Percentiles rank a stretch among this genome's conserved stretches.
These are phyloP conservation scores for Plasmodium sp. DNA, from an alignment of 169 alveolate genomes.

Conservation along the genomic window DNA sequence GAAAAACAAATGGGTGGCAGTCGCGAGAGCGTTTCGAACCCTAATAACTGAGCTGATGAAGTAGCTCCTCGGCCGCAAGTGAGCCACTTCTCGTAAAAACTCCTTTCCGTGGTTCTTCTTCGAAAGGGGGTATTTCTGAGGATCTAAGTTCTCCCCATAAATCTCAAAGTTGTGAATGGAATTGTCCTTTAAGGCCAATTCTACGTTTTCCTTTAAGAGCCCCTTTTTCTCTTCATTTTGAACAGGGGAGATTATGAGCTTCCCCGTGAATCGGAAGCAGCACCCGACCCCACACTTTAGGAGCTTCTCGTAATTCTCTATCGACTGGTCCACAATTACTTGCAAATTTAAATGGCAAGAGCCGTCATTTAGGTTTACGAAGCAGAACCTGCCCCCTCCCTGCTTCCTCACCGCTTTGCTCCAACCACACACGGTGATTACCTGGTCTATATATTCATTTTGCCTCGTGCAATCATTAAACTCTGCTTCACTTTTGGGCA, in stretches of 20 bases:
- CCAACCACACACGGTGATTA: conserved; percentile 96
- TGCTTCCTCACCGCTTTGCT: conserved; percentile 94
- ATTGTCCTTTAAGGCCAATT: conserved; percentile 77
- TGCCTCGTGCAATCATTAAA: conserved; percentile 19
- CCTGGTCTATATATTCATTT: conserved; percentile 77
- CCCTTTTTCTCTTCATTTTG: conserved; percentile 86
- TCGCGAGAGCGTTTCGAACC: conserved; percentile 94
- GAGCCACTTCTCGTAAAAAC: conserved; percentile 96
- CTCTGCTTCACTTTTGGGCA: conserved; percentile 48
- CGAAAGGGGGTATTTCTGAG: conserved; percentile 95
- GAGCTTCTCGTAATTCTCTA: conserved; percentile 86
- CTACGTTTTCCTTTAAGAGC: conserved; percentile 70
- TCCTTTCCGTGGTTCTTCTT: conserved; percentile 95
- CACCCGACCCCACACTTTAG: conserved; percentile 87
- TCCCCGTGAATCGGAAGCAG: conserved; percentile 90
- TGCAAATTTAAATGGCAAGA: conserved; percentile 92
- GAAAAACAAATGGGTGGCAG: conserved; percentile 97
- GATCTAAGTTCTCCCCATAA: conserved; percentile 90
- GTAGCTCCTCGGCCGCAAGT: conserved; percentile 97
- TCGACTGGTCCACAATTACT: conserved; percentile 92
- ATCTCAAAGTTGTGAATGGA: conserved; percentile 77
- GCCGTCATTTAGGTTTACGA: conserved; percentile 97
- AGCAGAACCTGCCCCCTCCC: conserved; percentile 94
- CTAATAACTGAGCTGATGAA: conserved; percentile 95
- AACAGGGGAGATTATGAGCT: conserved; percentile 94